Evolutionary conservation across 2,329 filamentous ascomycete genomes (phyloP).

Genomic region (Sporothrix protearum): DNA sequence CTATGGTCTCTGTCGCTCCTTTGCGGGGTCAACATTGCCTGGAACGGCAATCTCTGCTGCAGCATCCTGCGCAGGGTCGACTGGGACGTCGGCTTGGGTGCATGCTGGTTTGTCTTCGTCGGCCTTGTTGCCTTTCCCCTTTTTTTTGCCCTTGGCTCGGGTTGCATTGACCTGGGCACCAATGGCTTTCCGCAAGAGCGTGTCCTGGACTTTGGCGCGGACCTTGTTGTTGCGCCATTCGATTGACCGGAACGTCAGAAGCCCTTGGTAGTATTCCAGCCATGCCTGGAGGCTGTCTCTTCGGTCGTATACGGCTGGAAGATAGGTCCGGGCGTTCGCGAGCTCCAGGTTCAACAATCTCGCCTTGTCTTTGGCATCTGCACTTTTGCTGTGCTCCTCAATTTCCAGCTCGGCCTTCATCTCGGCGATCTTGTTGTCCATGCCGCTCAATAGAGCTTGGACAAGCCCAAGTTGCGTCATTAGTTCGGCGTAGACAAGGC

Average conservation of each 20-base stretch:
- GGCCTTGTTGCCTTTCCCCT: not conserved
- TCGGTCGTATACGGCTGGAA: not conserved
- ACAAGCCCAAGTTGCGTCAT: not conserved
- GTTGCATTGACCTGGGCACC: not conserved
- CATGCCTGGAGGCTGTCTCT: not conserved
- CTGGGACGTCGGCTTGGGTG: not conserved
- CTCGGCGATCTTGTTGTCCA: not conserved
- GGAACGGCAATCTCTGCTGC: too few relatives aligned
- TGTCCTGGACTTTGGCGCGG: not conserved
- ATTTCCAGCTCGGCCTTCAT: not conserved
- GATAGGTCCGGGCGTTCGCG: not conserved
- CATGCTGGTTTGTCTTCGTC: not conserved
- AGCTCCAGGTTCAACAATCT: not conserved
- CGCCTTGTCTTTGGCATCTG: not conserved
- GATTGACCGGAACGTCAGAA: not conserved
- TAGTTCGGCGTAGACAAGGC: not conserved
- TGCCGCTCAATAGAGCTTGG: not conserved
- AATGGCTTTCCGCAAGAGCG: slow-evolving; percentile 1
- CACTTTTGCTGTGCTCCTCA: not conserved
- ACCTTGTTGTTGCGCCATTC: slow-evolving; percentile 5
- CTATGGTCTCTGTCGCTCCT: too few relatives aligned
- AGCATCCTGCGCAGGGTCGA: not conserved
- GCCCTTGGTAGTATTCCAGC: not conserved
- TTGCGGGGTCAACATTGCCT: not conserved
- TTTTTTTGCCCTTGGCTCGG: not conserved